These are phyloP conservation scores for Tolypocladium inflatum DNA, from an alignment of 2,329 filamentous ascomycete genomes.

Conservation along the genomic window DNA sequence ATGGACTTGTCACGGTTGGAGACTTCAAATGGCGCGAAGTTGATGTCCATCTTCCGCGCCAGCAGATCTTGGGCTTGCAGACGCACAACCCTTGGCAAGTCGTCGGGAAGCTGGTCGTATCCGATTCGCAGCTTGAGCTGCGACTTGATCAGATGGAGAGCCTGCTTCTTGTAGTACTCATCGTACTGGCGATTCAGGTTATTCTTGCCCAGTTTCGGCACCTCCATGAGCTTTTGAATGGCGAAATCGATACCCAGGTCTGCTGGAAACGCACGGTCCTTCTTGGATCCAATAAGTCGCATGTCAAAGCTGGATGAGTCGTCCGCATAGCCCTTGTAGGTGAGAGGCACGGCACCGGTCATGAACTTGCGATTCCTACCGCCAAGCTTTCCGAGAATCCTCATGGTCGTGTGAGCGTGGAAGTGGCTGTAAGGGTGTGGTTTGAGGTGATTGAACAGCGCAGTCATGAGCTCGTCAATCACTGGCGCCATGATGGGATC, in stretches of 20 bases:
- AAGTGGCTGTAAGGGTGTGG: constrained; percentile 95
- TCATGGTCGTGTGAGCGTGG: constrained; percentile 94
- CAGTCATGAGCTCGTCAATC: constrained; percentile 97
- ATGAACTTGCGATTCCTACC: constrained; percentile 94
- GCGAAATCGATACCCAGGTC: constrained; percentile 82
- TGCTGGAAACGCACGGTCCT: constrained; percentile 78
- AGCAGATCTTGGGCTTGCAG: constrained; percentile 83
- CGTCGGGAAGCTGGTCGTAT: constrained; percentile 78
- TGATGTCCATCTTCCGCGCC: constrained; percentile 60
- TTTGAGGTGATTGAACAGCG: constrained; percentile 88
- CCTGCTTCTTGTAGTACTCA: constrained; percentile 84
- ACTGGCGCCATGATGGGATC: constrained; percentile 99
- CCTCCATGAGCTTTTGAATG: constrained; percentile 77
- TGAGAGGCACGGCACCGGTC: constrained; percentile 76
- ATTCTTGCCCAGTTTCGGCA: constrained; percentile 51
- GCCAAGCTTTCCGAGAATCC: constrained; percentile 92
- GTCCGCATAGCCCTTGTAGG: constrained; percentile 78
- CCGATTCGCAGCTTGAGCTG: constrained; percentile 89
- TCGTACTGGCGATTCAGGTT: constrained; percentile 55
- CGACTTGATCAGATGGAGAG: constrained; percentile 75
- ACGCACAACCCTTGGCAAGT: constrained; percentile 74
- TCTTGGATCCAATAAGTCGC: constrained; percentile 79
- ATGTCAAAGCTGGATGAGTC: constrained; percentile 83
- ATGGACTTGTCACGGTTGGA: constrained; percentile 77
- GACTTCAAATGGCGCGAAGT: constrained; percentile 60